Evolutionary conservation across 371 early-diverging fungal species (phyloP), one percentile per base, ranked within the genome.

Genomic region (Rhizopus delemar): DNA sequence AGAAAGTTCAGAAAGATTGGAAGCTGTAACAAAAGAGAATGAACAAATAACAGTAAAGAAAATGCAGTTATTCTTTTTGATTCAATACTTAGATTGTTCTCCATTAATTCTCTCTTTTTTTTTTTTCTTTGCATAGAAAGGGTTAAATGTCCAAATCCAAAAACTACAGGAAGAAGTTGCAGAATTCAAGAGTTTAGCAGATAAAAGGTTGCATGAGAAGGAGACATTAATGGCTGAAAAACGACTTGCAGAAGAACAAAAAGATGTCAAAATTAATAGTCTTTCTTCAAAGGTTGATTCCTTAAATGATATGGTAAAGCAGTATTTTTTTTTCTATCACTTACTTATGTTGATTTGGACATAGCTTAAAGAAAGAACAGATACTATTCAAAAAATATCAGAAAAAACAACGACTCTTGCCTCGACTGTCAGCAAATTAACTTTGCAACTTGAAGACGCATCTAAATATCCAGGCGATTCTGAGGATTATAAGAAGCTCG

Each of bases 1-100:
- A 13, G 48, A 62, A 3, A 51, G 46, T 12, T 28, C 46, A 12
- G 15, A 51, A 33, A 46, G 41, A 22, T 16, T 62, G 7, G 46
- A 34, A 4, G 16, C 15, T 28, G 48, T 29, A 4, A 48, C 9
- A 48, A 28, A 28, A 48, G 48, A 48, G 7, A 22, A 2, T 45
- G 22, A 22, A 22, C 22, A 22, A 22, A 22, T 22, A 2, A 22
- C 22, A 22, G 22, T 22, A 22, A 22, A 22, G 2, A 22, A 22
- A 22, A 22, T 22, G 22, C 22, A 22, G 22, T 22, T 22, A 22
- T 22, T 22, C 22, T 22, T 22, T 22, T 22, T 22, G 22, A 22
- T 22, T 22, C 22, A 22, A 22, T 22, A 22, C 22, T 22, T 22
- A 22, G 22, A 22, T 22, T 22, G 22, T 22, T 22, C 2, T 22